Base-by-base conservation (phyloP, 176 grass and related monocot species). In the Zea mays region DNA sequence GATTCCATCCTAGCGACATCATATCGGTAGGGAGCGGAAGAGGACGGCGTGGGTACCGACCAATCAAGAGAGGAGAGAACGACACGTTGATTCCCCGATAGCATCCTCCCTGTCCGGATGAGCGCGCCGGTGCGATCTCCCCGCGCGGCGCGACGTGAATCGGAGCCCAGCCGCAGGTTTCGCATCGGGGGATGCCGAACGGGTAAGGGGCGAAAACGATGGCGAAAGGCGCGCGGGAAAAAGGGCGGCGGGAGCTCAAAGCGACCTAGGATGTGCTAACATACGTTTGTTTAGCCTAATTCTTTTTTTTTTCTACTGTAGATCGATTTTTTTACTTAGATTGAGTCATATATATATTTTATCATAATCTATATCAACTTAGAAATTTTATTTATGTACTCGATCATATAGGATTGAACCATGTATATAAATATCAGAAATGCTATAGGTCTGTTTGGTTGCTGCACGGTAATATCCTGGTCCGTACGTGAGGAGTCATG, bases 71-170 rank as follows among this genome's bases (percentile, higher is more conserved):
- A 10, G 39, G 50, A 54, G 81, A 75, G 81, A 76, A 71, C 48
- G 77, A 88, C 71, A 80, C 64, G 81, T 66, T 40, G 82, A 85
- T 85, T 76, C 86, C 65, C 63, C 34, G 77, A 85, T 17, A 88
- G 82, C 86, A 80, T 66, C 82, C 41, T 65, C 77, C 58, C 37
- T 49, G 7, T 56, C 48, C 42, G 65, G 86, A 72, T 81, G 86
- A 65, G 71, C n/a, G 77, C 71, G 76, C 81, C 65, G 14, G 17
- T 64, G 16, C 16, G 68, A 85, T 79, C 47, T 63, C 62, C 44
- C 80, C 14, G 72, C 71, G 71, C 46, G 46, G 65, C 86, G 51
- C 65, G 77, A 88, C 77, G 71, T 52, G 64, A 46, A 19, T 16
- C 54, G 47, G 76, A 65, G 64, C 6, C 61, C 47, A 65, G 76